Conservation (phyloP, 2,329 filamentous ascomycete species). For the Sordariomycetes sp. region DNA sequence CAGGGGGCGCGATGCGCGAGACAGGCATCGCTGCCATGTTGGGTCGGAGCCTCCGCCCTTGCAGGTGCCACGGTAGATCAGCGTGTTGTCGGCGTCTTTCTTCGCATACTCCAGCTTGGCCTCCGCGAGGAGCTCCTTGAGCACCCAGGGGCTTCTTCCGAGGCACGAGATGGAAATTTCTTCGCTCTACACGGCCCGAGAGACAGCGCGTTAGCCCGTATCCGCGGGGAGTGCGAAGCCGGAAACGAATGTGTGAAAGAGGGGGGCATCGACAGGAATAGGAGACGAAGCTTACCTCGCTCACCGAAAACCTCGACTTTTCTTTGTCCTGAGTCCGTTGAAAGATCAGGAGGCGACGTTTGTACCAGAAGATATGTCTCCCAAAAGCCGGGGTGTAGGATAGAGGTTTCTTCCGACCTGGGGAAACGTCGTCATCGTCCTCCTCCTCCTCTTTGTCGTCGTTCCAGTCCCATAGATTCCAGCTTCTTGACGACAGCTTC, state of each 20-base stretch:
- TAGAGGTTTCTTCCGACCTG: conserved; percentile 17
- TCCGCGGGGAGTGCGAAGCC: not conserved
- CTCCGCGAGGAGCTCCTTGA: conserved; percentile 53
- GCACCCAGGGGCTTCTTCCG: conserved; percentile 46
- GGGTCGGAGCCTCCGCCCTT: conserved; percentile 25
- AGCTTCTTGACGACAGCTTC: conserved; percentile 41
- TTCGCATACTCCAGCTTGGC: conserved; percentile 43
- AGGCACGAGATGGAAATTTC: conserved; percentile 51
- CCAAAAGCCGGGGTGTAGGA: conserved; percentile 59
- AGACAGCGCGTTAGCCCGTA: not conserved
- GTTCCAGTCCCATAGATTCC: conserved; percentile 31
- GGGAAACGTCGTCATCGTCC: conserved; percentile 16
- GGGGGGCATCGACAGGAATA: not conserved
- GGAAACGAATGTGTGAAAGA: not conserved
- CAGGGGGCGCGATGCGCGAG: conserved; percentile 48
- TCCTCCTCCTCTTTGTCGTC: conserved; percentile 31
- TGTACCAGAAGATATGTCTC: conserved; percentile 59
- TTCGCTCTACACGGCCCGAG: conserved; percentile 31
- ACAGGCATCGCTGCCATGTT: conserved; percentile 52
- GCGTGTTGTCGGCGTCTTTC: conserved; percentile 50
- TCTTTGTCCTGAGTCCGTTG: conserved; percentile 38
- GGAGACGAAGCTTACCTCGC: not conserved
- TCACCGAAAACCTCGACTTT: conserved; percentile 17
- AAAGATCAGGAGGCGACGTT: conserved; percentile 45
- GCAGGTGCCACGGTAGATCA: conserved; percentile 50